These are phyloP conservation scores for Brachypodium distachyon DNA, from an alignment of 202 grass and related monocot species.

Conservation along the genomic window DNA sequence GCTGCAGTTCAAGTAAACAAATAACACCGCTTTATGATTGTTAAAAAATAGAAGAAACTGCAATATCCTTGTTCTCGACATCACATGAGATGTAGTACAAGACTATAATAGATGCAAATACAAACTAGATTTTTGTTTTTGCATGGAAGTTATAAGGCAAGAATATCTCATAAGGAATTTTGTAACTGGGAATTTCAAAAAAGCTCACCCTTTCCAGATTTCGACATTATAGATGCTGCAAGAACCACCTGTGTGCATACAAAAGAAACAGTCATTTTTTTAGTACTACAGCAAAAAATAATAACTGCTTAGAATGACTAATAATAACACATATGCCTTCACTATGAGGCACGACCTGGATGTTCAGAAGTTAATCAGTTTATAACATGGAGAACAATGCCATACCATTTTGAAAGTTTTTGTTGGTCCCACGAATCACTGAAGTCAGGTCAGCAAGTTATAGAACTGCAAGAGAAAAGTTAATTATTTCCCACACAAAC, in stretches of 20 bases:
- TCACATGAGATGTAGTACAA: not conserved
- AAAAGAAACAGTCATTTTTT: conserved; percentile 19
- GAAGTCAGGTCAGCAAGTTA: not conserved
- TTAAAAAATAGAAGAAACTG: not conserved
- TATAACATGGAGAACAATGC: not conserved
- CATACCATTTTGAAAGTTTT: conserved; percentile 39
- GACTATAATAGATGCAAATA: not conserved
- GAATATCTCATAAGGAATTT: not conserved
- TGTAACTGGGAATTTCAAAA: not conserved
- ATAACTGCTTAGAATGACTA: not conserved
- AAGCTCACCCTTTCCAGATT: conserved; percentile 84
- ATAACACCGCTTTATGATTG: not conserved
- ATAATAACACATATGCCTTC: not conserved
- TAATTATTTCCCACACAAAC: conserved; percentile 16
- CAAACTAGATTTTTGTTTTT: not conserved
- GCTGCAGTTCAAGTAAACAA: conserved; percentile 39
- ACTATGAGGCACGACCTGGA: not conserved
- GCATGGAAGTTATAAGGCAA: not conserved
- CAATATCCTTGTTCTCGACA: not conserved
- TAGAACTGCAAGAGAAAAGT: conserved; percentile 16
- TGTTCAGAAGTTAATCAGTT: not conserved
- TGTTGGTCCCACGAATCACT: not conserved
- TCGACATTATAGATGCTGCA: conserved; percentile 65
- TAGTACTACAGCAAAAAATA: not conserved
- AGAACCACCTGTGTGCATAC: conserved; percentile 70